These are phyloP conservation scores for Oryza longistaminata DNA, from an alignment of 176 grass and related monocot genomes.

Conservation along the genomic window DNA sequence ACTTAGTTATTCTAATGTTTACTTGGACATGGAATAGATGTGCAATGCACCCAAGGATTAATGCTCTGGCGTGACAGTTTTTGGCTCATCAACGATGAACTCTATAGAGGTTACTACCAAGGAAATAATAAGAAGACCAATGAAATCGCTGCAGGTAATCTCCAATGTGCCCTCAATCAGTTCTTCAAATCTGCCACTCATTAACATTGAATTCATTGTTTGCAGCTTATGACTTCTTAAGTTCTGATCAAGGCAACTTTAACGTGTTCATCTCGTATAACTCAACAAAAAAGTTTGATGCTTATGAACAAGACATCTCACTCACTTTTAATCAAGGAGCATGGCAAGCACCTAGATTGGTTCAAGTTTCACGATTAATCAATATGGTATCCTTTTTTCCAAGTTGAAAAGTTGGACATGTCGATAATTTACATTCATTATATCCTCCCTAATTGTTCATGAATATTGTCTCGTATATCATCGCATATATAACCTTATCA, in stretches of 20 bases:
- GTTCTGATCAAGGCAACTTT: slow-evolving; percentile 43
- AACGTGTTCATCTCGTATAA: slow-evolving; percentile 55
- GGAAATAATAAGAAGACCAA: slow-evolving; percentile 36
- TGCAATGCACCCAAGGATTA: slow-evolving; percentile 41
- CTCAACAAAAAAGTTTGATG: slow-evolving; percentile 17
- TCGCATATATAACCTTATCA: background rate
- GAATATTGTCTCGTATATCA: background rate
- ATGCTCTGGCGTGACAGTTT: slow-evolving; percentile 52
- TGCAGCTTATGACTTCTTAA: slow-evolving; percentile 66
- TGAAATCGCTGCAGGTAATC: slow-evolving; percentile 49
- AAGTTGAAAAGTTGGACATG: background rate
- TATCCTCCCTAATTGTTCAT: background rate
- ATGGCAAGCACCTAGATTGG: background rate
- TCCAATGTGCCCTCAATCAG: background rate
- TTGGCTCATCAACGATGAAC: slow-evolving; percentile 41
- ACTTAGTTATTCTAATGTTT: slow-evolving; percentile 26
- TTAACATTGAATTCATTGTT: slow-evolving; percentile 21
- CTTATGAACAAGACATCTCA: background rate
- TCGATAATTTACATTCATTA: background rate
- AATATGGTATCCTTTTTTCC: slow-evolving; percentile 46
- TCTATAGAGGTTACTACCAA: slow-evolving; percentile 40
- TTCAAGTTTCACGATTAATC: slow-evolving; percentile 35
- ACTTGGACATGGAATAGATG: slow-evolving; percentile 12
- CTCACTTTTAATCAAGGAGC: background rate
- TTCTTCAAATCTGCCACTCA: slow-evolving; percentile 9